phyloP scores from a whole-genome alignment of 108 stramenopile species.

The Discostella stelligeroides region DNA sequence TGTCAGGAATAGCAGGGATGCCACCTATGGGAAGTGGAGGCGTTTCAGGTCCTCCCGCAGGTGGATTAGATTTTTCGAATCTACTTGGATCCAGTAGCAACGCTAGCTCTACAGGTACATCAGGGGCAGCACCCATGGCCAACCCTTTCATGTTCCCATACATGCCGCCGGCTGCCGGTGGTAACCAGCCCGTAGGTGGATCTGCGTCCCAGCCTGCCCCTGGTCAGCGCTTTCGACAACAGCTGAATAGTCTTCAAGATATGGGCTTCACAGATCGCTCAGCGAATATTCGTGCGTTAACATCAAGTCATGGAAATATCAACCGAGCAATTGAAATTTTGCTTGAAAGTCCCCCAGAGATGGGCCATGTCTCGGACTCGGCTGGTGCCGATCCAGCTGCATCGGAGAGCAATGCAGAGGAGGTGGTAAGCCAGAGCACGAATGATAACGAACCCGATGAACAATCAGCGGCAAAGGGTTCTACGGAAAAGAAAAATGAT shows the following conservation, averaged over 20 bases:
- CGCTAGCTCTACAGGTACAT: constrained; percentile 30
- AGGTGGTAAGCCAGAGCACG: constrained; percentile 5
- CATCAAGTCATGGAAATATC: constrained; percentile 78
- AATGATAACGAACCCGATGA: constrained; percentile 3
- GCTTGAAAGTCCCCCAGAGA: constrained; percentile 52
- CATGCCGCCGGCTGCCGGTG: constrained; percentile 19
- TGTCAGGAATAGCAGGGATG: too few species aligned
- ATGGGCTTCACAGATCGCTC: constrained; percentile 92
- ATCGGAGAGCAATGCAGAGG: constrained; percentile 16
- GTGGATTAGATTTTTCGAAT: constrained; percentile 69
- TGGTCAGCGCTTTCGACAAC: constrained; percentile 71
- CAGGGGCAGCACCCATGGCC: constrained; percentile 22
- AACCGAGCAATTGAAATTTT: constrained; percentile 86
- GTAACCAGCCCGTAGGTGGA: constrained; percentile 11
- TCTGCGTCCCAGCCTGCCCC: constrained; percentile 37
- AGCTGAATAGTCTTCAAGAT: constrained; percentile 72
- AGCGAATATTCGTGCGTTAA: constrained; percentile 70
- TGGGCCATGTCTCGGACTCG: constrained; percentile 13
- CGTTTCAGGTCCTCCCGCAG: constrained; percentile 23
- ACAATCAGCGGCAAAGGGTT: constrained; percentile 48
- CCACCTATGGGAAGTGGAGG: too few species aligned
- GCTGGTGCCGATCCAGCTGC: constrained; percentile 17
- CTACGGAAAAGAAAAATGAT: constrained; percentile 75
- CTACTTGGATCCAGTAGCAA: constrained; percentile 17
- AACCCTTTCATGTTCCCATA: constrained; percentile 27